phyloP scores from a whole-genome alignment of 2,329 filamentous ascomycete genomes.

The Aspergillus sp. region DNA sequence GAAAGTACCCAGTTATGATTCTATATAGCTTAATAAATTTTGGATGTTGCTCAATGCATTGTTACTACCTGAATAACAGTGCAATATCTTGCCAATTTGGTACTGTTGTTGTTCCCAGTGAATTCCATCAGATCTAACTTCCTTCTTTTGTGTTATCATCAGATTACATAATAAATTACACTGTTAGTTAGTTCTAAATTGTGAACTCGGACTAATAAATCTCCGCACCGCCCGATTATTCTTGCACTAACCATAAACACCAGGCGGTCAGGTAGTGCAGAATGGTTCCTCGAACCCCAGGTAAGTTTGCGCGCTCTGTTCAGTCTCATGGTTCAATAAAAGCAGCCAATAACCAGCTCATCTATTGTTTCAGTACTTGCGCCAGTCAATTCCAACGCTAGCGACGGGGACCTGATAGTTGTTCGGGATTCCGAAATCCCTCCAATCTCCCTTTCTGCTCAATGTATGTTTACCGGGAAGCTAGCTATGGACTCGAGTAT shows the following conservation, averaged over 20 bases:
- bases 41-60: neutral
- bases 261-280: constrained; percentile 30
- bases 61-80: neutral
- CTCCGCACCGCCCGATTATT: constrained; percentile 1
- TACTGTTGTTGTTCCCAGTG: neutral
- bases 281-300: constrained; percentile 23
- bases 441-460: constrained; percentile 11
- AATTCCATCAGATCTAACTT: no score
- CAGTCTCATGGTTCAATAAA: constrained; percentile 3
- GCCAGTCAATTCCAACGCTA: constrained; percentile 8
- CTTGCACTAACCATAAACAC: constrained; percentile 12
- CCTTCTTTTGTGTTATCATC: neutral
- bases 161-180: constrained; percentile 1
- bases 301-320: constrained; percentile 19
- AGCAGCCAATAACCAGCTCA: constrained; percentile 3
- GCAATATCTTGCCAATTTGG: neutral
- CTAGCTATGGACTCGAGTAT: constrained; percentile 3
- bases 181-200: neutral
- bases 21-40: constrained; percentile 11
- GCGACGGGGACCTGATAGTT: constrained; percentile 1
- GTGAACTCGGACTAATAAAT: constrained; percentile 4
- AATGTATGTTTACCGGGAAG: constrained; percentile 11
- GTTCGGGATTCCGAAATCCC: constrained; percentile 12
- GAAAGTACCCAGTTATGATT: constrained; percentile 8
- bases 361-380: constrained; percentile 10